Percentiles rank a stretch among this genome's conserved stretches.
Conservation (phyloP, 2,329 filamentous ascomycete species). For the Aspergillus pseudotamarii region DNA sequence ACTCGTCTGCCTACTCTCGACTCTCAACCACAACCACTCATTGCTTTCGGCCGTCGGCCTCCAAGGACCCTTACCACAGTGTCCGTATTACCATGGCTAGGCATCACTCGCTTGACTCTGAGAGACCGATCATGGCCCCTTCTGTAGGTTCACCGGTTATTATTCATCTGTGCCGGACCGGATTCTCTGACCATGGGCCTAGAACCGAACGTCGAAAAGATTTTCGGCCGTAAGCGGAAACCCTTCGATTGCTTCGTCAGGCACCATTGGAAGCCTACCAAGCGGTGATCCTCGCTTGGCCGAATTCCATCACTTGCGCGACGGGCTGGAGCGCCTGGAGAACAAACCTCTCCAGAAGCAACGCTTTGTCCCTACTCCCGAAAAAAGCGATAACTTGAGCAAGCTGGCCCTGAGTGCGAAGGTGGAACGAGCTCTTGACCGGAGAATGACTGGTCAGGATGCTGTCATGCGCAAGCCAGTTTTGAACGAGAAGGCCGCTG, state of each 20-base stretch:
- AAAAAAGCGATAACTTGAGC: constrained; percentile 79
- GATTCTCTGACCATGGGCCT: constrained; percentile 19
- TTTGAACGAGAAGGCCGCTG: constrained; percentile 41
- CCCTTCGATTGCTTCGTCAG: constrained; percentile 50
- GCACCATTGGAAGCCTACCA: constrained; percentile 43
- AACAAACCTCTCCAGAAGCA: constrained; percentile 83
- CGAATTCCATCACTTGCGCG: constrained; percentile 75
- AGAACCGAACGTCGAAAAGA: constrained; percentile 55
- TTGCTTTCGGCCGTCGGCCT: background rate
- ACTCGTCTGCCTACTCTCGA: background rate
- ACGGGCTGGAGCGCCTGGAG: constrained; percentile 82
- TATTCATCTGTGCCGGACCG: constrained; percentile 1
- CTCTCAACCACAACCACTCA: background rate
- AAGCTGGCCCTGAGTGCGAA: constrained; percentile 89
- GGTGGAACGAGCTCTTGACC: constrained; percentile 81
- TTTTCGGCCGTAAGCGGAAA: constrained; percentile 56
- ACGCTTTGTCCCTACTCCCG: constrained; percentile 74
- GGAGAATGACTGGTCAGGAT: constrained; percentile 86
- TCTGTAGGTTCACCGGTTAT: constrained; percentile 44
- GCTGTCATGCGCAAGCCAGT: constrained; percentile 72
- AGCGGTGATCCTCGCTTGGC: constrained; percentile 56
- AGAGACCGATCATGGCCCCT: constrained; percentile 58
- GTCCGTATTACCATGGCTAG: constrained; percentile 35
- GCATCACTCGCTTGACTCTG: constrained; percentile 54
- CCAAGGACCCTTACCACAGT: background rate